Conservation (phyloP, 2,329 filamentous ascomycete species). For the Botrytis paeoniae region DNA sequence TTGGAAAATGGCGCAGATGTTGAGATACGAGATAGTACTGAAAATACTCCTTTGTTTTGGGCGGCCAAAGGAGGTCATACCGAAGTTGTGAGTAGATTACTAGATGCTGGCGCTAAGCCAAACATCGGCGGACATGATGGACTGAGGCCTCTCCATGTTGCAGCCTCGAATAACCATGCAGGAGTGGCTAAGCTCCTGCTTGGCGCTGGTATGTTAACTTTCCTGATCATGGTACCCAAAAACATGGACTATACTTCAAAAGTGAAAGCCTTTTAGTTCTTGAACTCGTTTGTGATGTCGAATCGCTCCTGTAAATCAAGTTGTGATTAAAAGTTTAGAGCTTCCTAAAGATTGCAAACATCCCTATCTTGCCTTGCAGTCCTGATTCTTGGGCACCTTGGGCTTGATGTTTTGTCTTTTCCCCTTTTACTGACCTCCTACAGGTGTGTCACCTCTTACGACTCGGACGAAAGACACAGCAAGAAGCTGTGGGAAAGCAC, state of each 20-base stretch:
- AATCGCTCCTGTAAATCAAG: background rate
- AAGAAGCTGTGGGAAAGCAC: background rate
- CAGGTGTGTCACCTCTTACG: constrained; percentile 37
- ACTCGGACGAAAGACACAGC: constrained; percentile 25
- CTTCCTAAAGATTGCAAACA: background rate
- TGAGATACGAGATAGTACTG: constrained; percentile 20
- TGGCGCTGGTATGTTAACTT: constrained; percentile 33
- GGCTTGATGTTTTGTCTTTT: background rate
- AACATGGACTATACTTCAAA: background rate
- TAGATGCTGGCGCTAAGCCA: constrained; percentile 28
- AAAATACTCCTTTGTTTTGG: constrained; percentile 32
- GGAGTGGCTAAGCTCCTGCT: constrained; percentile 37
- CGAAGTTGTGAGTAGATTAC: constrained; percentile 19
- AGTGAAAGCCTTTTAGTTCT: background rate
- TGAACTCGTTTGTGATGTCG: background rate
- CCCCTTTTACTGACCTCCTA: background rate
- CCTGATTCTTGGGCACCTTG: too few relatives aligned
- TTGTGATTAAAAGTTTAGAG: background rate
- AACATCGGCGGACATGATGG: constrained; percentile 33
- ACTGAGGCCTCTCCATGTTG: constrained; percentile 39
- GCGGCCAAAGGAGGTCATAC: constrained; percentile 23
- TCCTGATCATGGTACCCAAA: background rate
- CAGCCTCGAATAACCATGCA: constrained; percentile 37
- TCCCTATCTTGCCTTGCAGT: background rate
- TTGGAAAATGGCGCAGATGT: constrained; percentile 13